Evolutionary conservation across 164 flowering plant species (phyloP).

Genomic region (Kalanchoe fedtschenkoi): DNA sequence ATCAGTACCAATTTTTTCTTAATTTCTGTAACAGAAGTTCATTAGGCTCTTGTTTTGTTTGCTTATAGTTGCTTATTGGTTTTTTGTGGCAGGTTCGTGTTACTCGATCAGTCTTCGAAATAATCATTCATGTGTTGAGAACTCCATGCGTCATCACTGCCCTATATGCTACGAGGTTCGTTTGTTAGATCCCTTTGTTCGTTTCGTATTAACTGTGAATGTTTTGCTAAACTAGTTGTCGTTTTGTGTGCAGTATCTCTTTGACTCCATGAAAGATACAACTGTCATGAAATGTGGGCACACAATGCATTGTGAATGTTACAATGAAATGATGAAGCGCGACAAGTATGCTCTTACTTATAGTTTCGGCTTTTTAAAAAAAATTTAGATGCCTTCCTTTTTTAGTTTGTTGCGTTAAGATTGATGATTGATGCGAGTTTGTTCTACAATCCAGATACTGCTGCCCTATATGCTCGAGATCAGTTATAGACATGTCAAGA

Average conservation of each 20-base stretch:
- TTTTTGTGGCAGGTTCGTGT: constrained; percentile 56
- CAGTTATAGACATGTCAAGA: constrained; percentile 72
- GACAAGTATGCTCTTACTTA: constrained; percentile 42
- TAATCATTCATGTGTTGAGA: constrained; percentile 77
- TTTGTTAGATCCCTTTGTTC: background rate
- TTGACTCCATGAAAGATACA: constrained; percentile 78
- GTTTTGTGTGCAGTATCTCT: constrained; percentile 58
- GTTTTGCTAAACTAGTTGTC: background rate
- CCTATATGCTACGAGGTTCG: constrained; percentile 89
- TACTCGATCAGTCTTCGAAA: constrained; percentile 44
- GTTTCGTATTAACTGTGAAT: background rate
- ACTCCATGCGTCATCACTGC: constrained; percentile 85
- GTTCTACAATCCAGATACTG: constrained; percentile 37
- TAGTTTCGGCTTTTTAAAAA: background rate
- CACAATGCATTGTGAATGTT: constrained; percentile 84
- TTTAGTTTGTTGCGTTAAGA: background rate
- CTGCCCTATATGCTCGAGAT: constrained; percentile 88
- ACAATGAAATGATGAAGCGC: constrained; percentile 62
- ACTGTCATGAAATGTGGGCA: constrained; percentile 92
- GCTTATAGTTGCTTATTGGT: background rate
- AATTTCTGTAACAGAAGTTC: background rate
- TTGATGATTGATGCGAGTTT: background rate
- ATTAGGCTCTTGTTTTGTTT: background rate
- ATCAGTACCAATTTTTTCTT: too few relatives aligned
- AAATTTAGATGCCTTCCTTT: background rate